phyloP scores from a whole-genome alignment of 1,139 yeast genomes.

The Yamadazyma siamensis region DNA sequence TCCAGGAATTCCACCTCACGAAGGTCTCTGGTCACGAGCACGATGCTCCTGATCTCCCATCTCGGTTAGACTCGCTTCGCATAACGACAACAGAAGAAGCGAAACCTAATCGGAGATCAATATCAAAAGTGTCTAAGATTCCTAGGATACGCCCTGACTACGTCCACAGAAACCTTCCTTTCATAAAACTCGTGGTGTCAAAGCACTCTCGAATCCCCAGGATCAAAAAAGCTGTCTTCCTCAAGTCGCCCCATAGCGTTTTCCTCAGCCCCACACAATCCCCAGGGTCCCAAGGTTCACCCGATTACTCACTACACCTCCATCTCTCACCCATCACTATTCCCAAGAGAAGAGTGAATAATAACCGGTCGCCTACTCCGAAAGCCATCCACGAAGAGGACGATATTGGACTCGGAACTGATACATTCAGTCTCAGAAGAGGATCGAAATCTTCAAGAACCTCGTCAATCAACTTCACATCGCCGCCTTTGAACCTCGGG shows the following conservation, averaged over 20 bases:
- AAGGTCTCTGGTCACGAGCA: neutral
- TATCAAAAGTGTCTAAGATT: slow-evolving; percentile 10
- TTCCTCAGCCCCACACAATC: slow-evolving; percentile 13
- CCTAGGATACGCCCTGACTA: slow-evolving; percentile 28
- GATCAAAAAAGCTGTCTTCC: slow-evolving; percentile 19
- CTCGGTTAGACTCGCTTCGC: too few relatives aligned
- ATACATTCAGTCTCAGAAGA: slow-evolving; percentile 1
- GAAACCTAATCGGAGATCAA: neutral
- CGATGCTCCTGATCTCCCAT: slow-evolving; percentile 1
- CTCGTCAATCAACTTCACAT: slow-evolving; percentile 9
- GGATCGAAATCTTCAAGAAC: slow-evolving; percentile 6
- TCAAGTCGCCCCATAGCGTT: slow-evolving; percentile 20
- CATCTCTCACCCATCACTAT: slow-evolving; percentile 10
- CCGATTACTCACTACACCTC: slow-evolving; percentile 7
- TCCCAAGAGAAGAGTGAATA: slow-evolving; percentile 2
- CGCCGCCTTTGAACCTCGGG: slow-evolving; percentile 13
- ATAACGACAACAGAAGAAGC: too few relatives aligned
- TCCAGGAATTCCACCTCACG: slow-evolving; percentile 10
- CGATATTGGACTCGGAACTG: too few relatives aligned
- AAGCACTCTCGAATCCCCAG: slow-evolving; percentile 24
- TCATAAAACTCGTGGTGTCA: slow-evolving; percentile 18
- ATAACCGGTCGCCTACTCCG: slow-evolving; percentile 11
- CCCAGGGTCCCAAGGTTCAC: slow-evolving; percentile 3
- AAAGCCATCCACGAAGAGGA: slow-evolving; percentile 5
- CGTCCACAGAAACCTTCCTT: slow-evolving; percentile 20